Evolutionary conservation across 345 rosid genomes (phyloP).

Genomic region (Arabidopsis suecica): DNA sequence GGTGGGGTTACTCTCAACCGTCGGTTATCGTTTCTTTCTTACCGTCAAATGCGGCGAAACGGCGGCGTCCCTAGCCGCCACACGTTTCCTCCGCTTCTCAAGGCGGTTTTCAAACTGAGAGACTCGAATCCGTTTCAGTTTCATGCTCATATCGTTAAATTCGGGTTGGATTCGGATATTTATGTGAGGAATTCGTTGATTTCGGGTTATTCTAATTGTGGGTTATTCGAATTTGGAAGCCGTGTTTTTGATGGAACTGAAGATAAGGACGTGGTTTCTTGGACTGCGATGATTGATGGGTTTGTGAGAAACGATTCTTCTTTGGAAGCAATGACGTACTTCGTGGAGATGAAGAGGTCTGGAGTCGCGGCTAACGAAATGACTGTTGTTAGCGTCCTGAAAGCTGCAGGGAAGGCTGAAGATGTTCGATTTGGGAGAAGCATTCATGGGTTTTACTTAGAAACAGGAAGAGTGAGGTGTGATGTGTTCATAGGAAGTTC

Average conservation of each 20-base stretch:
- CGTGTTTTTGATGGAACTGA: conserved; percentile 59
- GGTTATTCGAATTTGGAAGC: conserved; percentile 46
- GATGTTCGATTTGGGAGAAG: conserved; percentile 47
- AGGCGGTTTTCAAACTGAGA: not conserved
- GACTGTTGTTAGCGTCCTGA: conserved; percentile 65
- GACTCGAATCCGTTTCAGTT: conserved; percentile 18
- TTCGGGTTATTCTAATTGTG: conserved; percentile 45
- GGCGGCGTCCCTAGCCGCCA: conserved; percentile 13
- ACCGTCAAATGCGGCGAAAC: not conserved
- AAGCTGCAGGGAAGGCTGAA: conserved; percentile 46
- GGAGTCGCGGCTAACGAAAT: conserved; percentile 59
- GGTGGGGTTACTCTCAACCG: not conserved
- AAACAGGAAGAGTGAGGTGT: conserved; percentile 47
- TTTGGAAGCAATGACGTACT: conserved; percentile 55
- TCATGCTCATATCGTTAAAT: conserved; percentile 48
- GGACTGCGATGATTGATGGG: conserved; percentile 78
- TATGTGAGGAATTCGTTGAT: conserved; percentile 65
- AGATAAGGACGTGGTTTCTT: conserved; percentile 66
- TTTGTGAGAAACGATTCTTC: conserved; percentile 52
- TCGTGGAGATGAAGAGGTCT: conserved; percentile 52
- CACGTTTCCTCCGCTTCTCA: conserved; percentile 28
- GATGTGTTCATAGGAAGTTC: conserved; percentile 73
- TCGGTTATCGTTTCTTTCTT: conserved; percentile 1
- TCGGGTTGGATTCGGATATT: conserved; percentile 52
- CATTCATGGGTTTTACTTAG: conserved; percentile 45